Conservation (phyloP, 228 moss, liverwort and hornwort species). For the Sphagnum magellanicum region DNA sequence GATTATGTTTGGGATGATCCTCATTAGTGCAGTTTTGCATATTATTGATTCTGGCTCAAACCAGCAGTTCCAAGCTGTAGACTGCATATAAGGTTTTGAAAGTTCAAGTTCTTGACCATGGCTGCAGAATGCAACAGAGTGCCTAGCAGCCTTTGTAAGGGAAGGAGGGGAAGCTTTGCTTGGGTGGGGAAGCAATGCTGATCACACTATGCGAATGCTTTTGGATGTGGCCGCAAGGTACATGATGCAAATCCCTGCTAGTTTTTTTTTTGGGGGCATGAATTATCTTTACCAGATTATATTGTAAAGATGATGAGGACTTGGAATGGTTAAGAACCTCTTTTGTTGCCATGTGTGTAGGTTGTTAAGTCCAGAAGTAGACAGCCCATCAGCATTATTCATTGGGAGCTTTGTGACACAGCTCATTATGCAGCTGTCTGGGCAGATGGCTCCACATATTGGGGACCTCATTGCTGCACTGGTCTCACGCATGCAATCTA, state of each 20-base stretch:
- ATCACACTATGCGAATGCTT: constrained; percentile 68
- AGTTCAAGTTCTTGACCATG: neutral
- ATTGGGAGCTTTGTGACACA: constrained; percentile 73
- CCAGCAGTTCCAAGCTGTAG: too few species aligned
- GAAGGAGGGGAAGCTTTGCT: constrained; percentile 80
- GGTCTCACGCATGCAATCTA: constrained; percentile 61
- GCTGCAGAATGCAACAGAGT: constrained; percentile 79
- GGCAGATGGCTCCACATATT: constrained; percentile 73
- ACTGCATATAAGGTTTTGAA: too few species aligned
- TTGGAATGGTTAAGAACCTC: neutral
- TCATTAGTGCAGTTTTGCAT: too few species aligned
- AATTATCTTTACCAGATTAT: neutral
- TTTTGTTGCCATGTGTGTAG: constrained; percentile 18
- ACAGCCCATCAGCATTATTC: constrained; percentile 79
- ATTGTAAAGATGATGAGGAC: neutral
- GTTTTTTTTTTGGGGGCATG: neutral
- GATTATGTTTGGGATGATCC: too few species aligned
- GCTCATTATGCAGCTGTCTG: constrained; percentile 63
- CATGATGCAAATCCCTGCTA: neutral
- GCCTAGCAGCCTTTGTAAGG: constrained; percentile 76
- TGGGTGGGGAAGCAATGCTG: constrained; percentile 62
- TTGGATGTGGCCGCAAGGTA: constrained; percentile 82
- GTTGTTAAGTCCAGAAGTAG: constrained; percentile 76
- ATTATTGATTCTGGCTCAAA: too few species aligned
- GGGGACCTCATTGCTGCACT: constrained; percentile 67